Evolutionary conservation across 495 filamentous ascomycete genomes (phyloP).

Genomic region (Podospora fimiseda): DNA sequence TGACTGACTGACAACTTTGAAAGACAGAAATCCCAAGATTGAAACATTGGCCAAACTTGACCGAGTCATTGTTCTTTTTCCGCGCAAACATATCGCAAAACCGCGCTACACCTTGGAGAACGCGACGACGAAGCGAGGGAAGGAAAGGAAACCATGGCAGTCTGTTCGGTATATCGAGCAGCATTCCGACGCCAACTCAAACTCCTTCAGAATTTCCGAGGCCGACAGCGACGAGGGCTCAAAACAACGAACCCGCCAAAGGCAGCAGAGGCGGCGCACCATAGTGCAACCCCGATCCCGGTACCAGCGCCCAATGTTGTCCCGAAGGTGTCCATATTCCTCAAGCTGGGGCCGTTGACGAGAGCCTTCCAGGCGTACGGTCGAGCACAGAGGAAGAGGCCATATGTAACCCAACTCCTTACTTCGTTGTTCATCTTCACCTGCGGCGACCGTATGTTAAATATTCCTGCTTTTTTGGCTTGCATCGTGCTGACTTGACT

Average conservation of each 20-base stretch:
- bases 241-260: background rate
- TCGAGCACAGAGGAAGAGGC: conserved; percentile 59
- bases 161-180: background rate
- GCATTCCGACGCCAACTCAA: background rate
- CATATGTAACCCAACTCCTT: conserved; percentile 70
- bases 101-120: background rate
- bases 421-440: conserved; percentile 73
- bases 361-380: conserved; percentile 64
- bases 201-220: background rate
- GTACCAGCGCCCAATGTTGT: background rate
- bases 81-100: too few species aligned
- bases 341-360: conserved; percentile 38
- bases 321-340: background rate
- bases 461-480: background rate
- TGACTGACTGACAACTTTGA: too few species aligned
- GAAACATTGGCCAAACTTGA: background rate
- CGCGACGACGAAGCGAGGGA: background rate
- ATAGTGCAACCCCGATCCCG: background rate
- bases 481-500: conserved; percentile 5
- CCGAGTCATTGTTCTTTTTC: background rate
- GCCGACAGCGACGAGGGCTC: background rate
- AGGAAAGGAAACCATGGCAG: background rate
- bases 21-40: background rate
- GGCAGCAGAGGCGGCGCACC: background rate
- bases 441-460: conserved; percentile 53